Evolutionary conservation across 768 basidiomycete species (phyloP), one percentile per base, ranked within the genome.

Genomic region (Pleurotus eryngii): DNA sequence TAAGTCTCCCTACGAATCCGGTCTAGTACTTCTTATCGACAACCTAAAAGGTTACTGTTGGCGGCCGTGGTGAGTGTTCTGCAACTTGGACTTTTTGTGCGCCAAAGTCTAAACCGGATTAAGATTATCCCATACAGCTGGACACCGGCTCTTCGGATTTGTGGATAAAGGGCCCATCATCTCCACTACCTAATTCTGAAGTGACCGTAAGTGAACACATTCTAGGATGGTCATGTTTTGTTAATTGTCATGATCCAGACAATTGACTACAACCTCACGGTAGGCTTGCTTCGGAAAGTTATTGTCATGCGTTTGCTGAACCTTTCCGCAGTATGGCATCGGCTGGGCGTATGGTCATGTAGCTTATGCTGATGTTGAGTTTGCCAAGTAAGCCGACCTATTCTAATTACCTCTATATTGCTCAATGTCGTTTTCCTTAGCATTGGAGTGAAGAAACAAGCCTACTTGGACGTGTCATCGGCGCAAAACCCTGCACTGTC

Each of bases 61-160:
- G 81, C 59, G 82, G 80, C 53, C 71, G 66, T 57, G 73, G 89
- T 91, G 49, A 61, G 81, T 71, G 18, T 35, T n/a, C 42, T 20
- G 37, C 8, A 15, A 46, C 22, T 46, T 55, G 35, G 6, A 47
- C 18, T 24, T 15, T 24, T 22, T 35, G 30, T 42, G 53, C 49
- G 24, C 51, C 20, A 27, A 50, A 26, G 43, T 61, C 26, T 43
- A 53, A 30, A 56, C 60, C 59, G 22, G 14, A 24, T 46, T 1
- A 60, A 92, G 90, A 76, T 14, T 90, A 87, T 68, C 72, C 79
- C 49, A 81, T 92, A 12, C 92, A 94, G 68, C 74, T 94, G 48
- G 92, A 94, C 71, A 92, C 90, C 1, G 92, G 92, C 59, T 92
- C 90, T 8, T 88, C 82, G 60, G 92, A 94, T 71, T 77, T 94